A percentile compares a stretch with the other conserved stretches of the same genome.
Evolutionary conservation across 2,329 filamentous ascomycete species (phyloP).

Genomic region (Lecanosticta acicola): DNA sequence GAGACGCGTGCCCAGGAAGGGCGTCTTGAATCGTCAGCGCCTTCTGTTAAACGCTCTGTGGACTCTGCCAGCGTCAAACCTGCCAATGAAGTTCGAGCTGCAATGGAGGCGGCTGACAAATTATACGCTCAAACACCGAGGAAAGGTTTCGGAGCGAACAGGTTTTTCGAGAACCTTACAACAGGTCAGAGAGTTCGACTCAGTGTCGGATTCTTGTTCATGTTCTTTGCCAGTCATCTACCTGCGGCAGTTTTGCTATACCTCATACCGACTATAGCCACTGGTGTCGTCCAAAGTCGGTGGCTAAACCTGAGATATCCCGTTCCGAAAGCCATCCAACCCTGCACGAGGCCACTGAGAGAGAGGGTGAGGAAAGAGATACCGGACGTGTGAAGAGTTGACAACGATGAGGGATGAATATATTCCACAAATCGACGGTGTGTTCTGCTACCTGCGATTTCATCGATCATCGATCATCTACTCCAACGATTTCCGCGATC

Average conservation of each 20-base stretch:
- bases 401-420: too few relatives aligned
- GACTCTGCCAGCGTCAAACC: background rate
- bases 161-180: slow-evolving; percentile 8
- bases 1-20: too few relatives aligned
- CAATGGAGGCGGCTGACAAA: slow-evolving; percentile 8
- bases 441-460: too few relatives aligned
- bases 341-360: slow-evolving; percentile 26
- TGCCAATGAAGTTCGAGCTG: background rate
- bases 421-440: too few relatives aligned
- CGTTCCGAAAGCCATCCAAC: slow-evolving; percentile 18
- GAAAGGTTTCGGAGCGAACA: background rate
- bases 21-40: too few relatives aligned
- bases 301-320: slow-evolving; percentile 27
- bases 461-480: too few relatives aligned
- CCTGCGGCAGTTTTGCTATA: slow-evolving; percentile 42
- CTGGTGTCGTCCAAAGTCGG: slow-evolving; percentile 16
- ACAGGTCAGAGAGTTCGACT: slow-evolving; percentile 23
- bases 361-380: too few relatives aligned
- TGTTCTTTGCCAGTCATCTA: slow-evolving; percentile 31
- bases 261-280: slow-evolving; percentile 22
- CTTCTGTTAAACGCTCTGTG: too few relatives aligned
- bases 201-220: slow-evolving; percentile 30
- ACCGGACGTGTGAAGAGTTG: too few relatives aligned
- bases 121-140: background rate
- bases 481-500: too few relatives aligned